Evolutionary conservation across 257 asterid genomes (phyloP).

Genomic region (Solanum chilense): DNA sequence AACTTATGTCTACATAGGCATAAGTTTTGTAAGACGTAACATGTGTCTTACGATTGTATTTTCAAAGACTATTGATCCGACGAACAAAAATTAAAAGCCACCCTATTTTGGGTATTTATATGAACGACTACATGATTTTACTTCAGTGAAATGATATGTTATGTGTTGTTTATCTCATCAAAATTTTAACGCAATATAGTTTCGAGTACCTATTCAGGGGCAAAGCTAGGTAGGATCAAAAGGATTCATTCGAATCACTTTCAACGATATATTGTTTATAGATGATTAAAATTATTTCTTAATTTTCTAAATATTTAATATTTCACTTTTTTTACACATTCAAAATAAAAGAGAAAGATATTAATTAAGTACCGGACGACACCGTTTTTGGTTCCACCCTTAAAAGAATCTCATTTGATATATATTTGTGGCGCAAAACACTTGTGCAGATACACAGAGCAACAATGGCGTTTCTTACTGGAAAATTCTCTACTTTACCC

Average conservation of each 20-base stretch:
- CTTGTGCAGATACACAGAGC: neutral
- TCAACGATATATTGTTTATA: neutral
- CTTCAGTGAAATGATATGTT: neutral
- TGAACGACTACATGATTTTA: neutral
- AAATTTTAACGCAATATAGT: no score
- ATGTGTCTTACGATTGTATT: neutral
- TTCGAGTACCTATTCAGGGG: fast-evolving
- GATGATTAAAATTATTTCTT: no score
- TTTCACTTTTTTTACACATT: neutral
- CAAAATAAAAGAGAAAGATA: no score
- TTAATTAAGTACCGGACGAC: neutral
- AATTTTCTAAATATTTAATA: neutral
- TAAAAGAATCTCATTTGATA: neutral
- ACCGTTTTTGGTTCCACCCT: neutral
- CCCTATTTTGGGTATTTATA: neutral
- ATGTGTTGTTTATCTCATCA: neutral
- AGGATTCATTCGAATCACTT: neutral
- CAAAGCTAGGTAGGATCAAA: fast-evolving
- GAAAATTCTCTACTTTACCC: constrained; percentile 27
- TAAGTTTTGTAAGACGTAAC: neutral
- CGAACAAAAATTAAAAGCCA: neutral
- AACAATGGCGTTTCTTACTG: constrained; percentile 51
- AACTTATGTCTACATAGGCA: neutral
- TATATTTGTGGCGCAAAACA: neutral
- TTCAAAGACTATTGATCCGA: neutral